Percentiles rank a stretch among this genome's conserved stretches.
Conservation (phyloP, 139 green algal species). For the Chlamydomonas incerta region DNA sequence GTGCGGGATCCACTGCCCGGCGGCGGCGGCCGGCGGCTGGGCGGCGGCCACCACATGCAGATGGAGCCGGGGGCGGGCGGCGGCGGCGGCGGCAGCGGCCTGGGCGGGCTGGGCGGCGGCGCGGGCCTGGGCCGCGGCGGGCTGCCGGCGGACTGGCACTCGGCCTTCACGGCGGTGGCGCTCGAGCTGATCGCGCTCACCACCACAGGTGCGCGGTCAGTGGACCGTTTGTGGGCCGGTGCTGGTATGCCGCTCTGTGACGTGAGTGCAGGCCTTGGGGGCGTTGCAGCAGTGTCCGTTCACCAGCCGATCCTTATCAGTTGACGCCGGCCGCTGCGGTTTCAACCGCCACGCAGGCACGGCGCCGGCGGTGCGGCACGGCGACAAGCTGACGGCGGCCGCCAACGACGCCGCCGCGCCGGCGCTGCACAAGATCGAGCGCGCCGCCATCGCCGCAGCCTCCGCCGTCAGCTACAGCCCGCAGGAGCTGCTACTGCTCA, state of each 20-base stretch:
- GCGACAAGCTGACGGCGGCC: slow-evolving; percentile 40
- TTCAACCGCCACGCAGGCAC: no score
- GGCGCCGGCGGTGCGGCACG: no score
- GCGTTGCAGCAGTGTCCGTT: no score
- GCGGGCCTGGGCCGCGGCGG: neutral
- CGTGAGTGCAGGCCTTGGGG: no score
- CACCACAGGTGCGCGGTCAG: neutral
- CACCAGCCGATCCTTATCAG: no score
- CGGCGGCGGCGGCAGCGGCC: slow-evolving; percentile 7
- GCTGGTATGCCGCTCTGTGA: no score
- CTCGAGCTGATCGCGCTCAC: slow-evolving; percentile 65
- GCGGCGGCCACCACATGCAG: neutral
- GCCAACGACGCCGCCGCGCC: slow-evolving; percentile 67
- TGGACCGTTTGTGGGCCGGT: no score
- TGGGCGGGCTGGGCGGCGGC: neutral
- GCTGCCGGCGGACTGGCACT: slow-evolving; percentile 20
- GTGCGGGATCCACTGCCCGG: slow-evolving; percentile 53
- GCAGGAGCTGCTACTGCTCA: slow-evolving; percentile 82
- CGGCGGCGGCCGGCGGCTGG: no score
- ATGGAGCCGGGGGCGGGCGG: neutral
- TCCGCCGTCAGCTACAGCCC: slow-evolving; percentile 74
- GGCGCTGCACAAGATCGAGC: slow-evolving; percentile 80
- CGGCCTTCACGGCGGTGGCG: slow-evolving; percentile 44
- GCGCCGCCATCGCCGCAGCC: slow-evolving; percentile 76
- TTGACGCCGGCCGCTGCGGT: no score